Evolutionary conservation across 306 rosid genomes (phyloP).

Genomic region (Vachellia collinsii): DNA sequence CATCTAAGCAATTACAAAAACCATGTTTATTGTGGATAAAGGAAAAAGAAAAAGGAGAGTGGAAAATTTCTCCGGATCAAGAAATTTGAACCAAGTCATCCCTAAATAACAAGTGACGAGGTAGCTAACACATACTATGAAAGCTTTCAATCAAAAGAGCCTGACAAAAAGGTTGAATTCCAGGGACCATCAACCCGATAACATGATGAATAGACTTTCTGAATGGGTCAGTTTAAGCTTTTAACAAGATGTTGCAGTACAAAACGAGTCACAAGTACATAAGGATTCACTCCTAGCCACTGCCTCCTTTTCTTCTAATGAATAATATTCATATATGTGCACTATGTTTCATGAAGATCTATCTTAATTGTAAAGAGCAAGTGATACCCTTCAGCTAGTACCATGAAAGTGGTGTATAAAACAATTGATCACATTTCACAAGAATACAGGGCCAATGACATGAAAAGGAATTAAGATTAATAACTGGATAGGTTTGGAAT

Average conservation of each 20-base stretch:
- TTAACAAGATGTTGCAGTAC: not conserved
- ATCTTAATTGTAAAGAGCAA: not conserved
- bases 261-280: slow-evolving; percentile 12
- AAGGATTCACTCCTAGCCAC: not conserved
- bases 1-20: slow-evolving; percentile 38
- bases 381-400: not conserved
- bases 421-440: not conserved
- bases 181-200: slow-evolving; percentile 22
- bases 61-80: not conserved
- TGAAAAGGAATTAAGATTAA: not conserved
- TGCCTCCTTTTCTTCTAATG: not conserved
- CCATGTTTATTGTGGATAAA: not conserved
- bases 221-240: slow-evolving; percentile 7
- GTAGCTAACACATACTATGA: slow-evolving; percentile 16
- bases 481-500: not conserved
- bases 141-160: slow-evolving; percentile 26
- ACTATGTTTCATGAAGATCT: not conserved
- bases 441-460: not conserved
- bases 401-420: not conserved
- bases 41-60: not conserved
- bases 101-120: slow-evolving; percentile 7
- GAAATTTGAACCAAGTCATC: slow-evolving; percentile 26
- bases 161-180: slow-evolving; percentile 25
- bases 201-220: slow-evolving; percentile 19
- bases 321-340: not conserved